phyloP scores from a whole-genome alignment of 768 basidiomycete species.

The Mycena chlorophos region DNA sequence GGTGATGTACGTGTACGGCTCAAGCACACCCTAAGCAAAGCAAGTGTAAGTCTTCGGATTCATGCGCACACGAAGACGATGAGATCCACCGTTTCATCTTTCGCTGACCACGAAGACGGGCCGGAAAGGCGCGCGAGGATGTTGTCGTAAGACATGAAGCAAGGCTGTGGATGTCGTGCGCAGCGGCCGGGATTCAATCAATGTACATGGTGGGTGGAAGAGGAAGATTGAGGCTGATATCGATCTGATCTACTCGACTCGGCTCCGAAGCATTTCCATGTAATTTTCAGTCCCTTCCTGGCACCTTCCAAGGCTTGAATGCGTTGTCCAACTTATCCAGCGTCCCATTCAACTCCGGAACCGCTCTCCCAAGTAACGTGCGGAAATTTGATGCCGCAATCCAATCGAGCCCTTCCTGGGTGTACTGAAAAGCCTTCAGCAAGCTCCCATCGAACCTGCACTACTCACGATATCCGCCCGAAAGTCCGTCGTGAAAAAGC shows the following conservation, averaged over 20 bases:
- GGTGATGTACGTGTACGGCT: constrained; percentile 84
- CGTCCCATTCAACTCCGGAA: constrained; percentile 9
- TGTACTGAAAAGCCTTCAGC: constrained; percentile 2
- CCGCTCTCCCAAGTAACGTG: constrained; percentile 8
- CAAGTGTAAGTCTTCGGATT: neutral
- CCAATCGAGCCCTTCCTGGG: constrained; percentile 12
- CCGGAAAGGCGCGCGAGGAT: constrained; percentile 35
- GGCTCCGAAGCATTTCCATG: too few relatives aligned
- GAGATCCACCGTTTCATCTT: constrained; percentile 36
- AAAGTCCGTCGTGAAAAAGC: constrained; percentile 20
- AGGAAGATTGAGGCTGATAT: too few relatives aligned
- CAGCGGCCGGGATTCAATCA: neutral
- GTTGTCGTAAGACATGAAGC: constrained; percentile 39
- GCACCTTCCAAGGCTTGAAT: constrained; percentile 20
- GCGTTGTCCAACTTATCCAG: constrained; percentile 11
- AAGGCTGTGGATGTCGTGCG: neutral
- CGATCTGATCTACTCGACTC: too few relatives aligned
- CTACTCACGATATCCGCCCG: constrained; percentile 2
- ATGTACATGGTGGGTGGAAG: neutral
- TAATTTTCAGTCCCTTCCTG: too few relatives aligned
- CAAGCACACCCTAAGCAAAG: constrained; percentile 56
- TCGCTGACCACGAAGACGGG: constrained; percentile 36
- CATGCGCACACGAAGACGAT: neutral
- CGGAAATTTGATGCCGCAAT: constrained; percentile 11
- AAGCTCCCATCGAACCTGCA: neutral